phyloP scores from a whole-genome alignment of 768 basidiomycete genomes.

The Pleurotus cornucopiae region DNA sequence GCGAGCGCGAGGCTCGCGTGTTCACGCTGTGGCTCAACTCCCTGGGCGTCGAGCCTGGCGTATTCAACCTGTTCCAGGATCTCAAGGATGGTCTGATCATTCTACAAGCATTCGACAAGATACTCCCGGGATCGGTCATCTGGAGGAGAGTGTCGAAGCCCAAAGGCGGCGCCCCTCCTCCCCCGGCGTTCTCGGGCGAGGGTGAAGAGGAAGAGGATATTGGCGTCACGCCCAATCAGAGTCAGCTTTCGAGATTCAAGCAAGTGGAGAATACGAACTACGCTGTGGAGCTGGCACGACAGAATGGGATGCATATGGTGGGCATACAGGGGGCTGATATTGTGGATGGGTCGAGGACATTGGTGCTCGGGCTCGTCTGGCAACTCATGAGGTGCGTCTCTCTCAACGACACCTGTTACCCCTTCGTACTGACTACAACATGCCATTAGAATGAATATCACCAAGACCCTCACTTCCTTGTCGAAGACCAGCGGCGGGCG shows the following conservation, averaged over 20 bases:
- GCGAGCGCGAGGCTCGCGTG: slow-evolving; percentile 95
- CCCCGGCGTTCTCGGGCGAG: slow-evolving; percentile 36
- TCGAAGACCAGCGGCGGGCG: slow-evolving; percentile 66
- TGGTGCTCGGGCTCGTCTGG: slow-evolving; percentile 97
- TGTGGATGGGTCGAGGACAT: slow-evolving; percentile 87
- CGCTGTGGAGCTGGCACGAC: slow-evolving; percentile 85
- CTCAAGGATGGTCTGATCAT: slow-evolving; percentile 89
- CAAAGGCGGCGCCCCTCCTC: slow-evolving; percentile 53
- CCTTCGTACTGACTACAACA: background rate
- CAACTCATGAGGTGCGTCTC: slow-evolving; percentile 83
- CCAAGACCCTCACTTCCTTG: slow-evolving; percentile 80
- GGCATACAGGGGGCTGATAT: slow-evolving; percentile 98
- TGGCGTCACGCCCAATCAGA: slow-evolving; percentile 79
- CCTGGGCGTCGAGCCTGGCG: slow-evolving; percentile 91
- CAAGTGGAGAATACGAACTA: slow-evolving; percentile 99
- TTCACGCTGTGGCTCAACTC: slow-evolving; percentile 99
- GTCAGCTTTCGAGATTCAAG: slow-evolving; percentile 91
- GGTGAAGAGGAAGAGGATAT: slow-evolving; percentile 76
- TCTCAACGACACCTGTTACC: background rate
- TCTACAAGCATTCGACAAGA: slow-evolving; percentile 95
- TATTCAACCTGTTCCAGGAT: slow-evolving; percentile 96
- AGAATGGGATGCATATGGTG: slow-evolving; percentile 92
- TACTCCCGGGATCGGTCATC: slow-evolving; percentile 85
- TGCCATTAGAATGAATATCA: slow-evolving; percentile 70
- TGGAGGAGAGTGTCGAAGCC: slow-evolving; percentile 98